Evolutionary conservation across 441 rosid species (phyloP), one percentile per base, ranked within the genome.

Genomic region (Euphorbia schlechtendalii): DNA sequence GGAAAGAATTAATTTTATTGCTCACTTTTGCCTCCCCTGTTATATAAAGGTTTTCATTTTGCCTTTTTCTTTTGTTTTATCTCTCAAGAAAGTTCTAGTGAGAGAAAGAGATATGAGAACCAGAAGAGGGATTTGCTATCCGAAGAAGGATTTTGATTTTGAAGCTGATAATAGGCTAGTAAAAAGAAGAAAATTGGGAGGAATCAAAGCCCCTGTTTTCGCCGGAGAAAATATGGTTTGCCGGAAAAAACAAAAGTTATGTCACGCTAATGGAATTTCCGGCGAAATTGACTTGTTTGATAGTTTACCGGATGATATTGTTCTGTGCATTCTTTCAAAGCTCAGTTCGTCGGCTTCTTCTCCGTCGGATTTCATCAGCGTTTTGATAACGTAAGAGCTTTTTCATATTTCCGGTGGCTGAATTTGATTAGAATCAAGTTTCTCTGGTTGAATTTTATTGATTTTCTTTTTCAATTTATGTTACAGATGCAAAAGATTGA

Each of bases 401-500:
- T 12, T 48, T 25, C 22, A 34, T 5, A 18, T 56, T 40, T 5
- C 17, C 13, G 59, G 59, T 6, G 34, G 38, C 58, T 25, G 32
- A 24, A 54, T 54, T 54, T 54, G 6, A 1, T 20, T 38, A 38
- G 59, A 45, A 45, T 10, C 14, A 9, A 1, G 2, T 45, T 45
- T 45, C 8, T 8, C 49, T 14, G 49, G 49, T 45, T 45, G 17
- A 15, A 15, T 0, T 20, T 8, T 25, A 13, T 5, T 55, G 22
- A 8, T 18, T 27, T 48, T 28, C 9, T 25, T 24, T 48, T 34
- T 25, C 5, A 11, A 12, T 27, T 15, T 18, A n/a, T 18, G 10
- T n/a, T 30, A 72, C 89, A 92, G 98, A 73, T 92, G 96, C 79
- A 92, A 82, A 81, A 87, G 95, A 71, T 73, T 92, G 38, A 84